These are phyloP conservation scores for Linnemannia exigua DNA, from an alignment of 192 early-diverging fungal genomes.

Conservation along the genomic window DNA sequence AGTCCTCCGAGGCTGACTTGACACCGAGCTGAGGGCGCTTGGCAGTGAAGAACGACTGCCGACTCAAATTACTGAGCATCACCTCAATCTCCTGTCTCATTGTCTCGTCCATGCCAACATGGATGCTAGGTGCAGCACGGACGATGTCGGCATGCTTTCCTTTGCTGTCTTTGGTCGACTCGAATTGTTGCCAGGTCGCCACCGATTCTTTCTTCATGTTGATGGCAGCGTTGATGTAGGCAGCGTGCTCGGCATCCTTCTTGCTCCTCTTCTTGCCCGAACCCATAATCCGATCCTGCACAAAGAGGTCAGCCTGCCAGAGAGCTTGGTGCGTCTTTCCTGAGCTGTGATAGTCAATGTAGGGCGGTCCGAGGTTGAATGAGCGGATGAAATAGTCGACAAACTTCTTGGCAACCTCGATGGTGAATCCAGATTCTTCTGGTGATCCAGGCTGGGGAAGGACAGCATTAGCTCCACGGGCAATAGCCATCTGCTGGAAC, in stretches of 20 bases:
- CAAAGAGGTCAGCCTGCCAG: slow-evolving; percentile 56
- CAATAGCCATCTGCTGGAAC: slow-evolving; percentile 59
- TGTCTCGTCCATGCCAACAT: slow-evolving; percentile 52
- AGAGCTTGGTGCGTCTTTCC: slow-evolving; percentile 49
- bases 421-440: slow-evolving; percentile 40
- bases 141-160: slow-evolving; percentile 44
- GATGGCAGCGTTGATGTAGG: slow-evolving; percentile 57
- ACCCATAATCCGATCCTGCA: slow-evolving; percentile 50
- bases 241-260: slow-evolving; percentile 52
- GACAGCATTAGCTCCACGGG: slow-evolving; percentile 38
- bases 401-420: slow-evolving; percentile 58
- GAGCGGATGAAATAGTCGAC: slow-evolving; percentile 55
- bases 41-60: slow-evolving; percentile 49
- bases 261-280: slow-evolving; percentile 54
- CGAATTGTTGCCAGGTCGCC: slow-evolving; percentile 56
- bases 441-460: slow-evolving; percentile 39
- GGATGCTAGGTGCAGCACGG: slow-evolving; percentile 49
- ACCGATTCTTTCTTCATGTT: slow-evolving; percentile 55
- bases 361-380: slow-evolving; percentile 48
- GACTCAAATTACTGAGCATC: slow-evolving; percentile 35
- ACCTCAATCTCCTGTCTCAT: slow-evolving; percentile 40
- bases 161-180: slow-evolving; percentile 50
- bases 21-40: slow-evolving; percentile 29
- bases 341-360: slow-evolving; percentile 49
- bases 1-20: not conserved